A percentile compares a stretch with the other conserved stretches of the same genome.
These are phyloP conservation scores for Pseudogymnoascus sp. DNA, from an alignment of 2,329 filamentous ascomycete species.

Conservation along the genomic window DNA sequence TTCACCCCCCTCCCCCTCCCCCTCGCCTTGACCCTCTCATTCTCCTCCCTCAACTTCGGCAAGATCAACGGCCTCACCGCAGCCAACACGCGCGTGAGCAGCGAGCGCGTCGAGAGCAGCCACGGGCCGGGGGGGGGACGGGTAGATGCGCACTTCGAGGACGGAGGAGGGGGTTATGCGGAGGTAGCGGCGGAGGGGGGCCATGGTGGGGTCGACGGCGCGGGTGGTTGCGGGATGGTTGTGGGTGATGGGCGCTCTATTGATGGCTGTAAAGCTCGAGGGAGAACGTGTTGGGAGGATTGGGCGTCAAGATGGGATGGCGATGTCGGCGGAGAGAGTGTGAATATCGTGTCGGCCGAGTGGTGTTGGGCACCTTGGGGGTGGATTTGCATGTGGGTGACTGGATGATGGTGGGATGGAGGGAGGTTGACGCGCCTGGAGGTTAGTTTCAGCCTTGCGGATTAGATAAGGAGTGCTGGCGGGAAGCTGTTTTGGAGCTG, in stretches of 20 bases:
- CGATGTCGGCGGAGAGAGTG: background rate
- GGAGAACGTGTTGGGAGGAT: background rate
- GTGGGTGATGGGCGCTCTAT: background rate
- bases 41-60: slow-evolving; percentile 86
- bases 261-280: background rate
- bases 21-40: slow-evolving; percentile 50
- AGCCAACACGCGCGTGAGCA: slow-evolving; percentile 77
- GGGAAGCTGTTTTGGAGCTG: background rate
- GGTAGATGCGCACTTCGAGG: slow-evolving; percentile 94
- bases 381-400: background rate
- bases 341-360: background rate
- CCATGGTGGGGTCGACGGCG: slow-evolving; percentile 48
- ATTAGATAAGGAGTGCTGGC: slow-evolving; percentile 1
- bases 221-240: background rate
- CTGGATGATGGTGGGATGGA: background rate
- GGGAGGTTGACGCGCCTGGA: background rate
- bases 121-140: slow-evolving; percentile 79
- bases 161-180: slow-evolving; percentile 90
- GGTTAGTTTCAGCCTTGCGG: background rate
- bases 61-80: slow-evolving; percentile 79
- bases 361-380: background rate
- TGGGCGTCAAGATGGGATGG: background rate
- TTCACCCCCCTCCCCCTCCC: slow-evolving; percentile 70
- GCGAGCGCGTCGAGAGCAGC: slow-evolving; percentile 70
- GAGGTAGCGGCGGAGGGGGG: slow-evolving; percentile 81